phyloP scores from a whole-genome alignment of 257 asterid species.

The Echium plantagineum region DNA sequence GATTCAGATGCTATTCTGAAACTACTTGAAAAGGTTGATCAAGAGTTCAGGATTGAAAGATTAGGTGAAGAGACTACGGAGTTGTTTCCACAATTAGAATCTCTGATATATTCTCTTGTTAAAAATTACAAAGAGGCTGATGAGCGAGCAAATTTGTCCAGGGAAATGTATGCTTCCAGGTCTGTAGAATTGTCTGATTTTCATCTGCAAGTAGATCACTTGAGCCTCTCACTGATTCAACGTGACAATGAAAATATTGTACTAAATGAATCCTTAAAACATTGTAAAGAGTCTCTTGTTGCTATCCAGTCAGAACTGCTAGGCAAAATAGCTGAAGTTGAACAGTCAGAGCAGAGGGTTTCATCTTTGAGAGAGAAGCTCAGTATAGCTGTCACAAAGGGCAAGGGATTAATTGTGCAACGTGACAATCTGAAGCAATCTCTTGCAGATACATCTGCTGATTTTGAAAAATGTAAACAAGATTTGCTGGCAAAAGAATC shows the following conservation, averaged over 20 bases:
- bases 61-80: slow-evolving; percentile 23
- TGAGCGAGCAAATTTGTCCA: slow-evolving; percentile 32
- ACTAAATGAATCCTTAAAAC: slow-evolving; percentile 53
- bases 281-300: slow-evolving; percentile 33
- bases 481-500: slow-evolving; percentile 68
- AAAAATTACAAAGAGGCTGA: slow-evolving; percentile 50
- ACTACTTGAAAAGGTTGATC: slow-evolving; percentile 49
- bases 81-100: slow-evolving; percentile 45
- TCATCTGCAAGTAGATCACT: slow-evolving; percentile 45
- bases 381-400: slow-evolving; percentile 89
- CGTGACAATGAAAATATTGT: slow-evolving; percentile 59
- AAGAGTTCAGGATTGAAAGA: slow-evolving; percentile 41
- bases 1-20: slow-evolving; percentile 36
- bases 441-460: slow-evolving; percentile 61
- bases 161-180: slow-evolving; percentile 20
- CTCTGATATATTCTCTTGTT: slow-evolving; percentile 45
- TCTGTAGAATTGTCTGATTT: slow-evolving; percentile 47
- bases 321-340: slow-evolving; percentile 68
- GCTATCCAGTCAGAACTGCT: slow-evolving; percentile 38
- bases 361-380: slow-evolving; percentile 91
- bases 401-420: slow-evolving; percentile 85
- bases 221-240: slow-evolving; percentile 35
- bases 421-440: slow-evolving; percentile 93
- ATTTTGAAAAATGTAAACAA: slow-evolving; percentile 63
- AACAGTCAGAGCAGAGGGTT: slow-evolving; percentile 87